These are phyloP conservation scores for Tetrahymena elliotti DNA, from an alignment of 73 alveolate genomes.

Conservation along the genomic window DNA sequence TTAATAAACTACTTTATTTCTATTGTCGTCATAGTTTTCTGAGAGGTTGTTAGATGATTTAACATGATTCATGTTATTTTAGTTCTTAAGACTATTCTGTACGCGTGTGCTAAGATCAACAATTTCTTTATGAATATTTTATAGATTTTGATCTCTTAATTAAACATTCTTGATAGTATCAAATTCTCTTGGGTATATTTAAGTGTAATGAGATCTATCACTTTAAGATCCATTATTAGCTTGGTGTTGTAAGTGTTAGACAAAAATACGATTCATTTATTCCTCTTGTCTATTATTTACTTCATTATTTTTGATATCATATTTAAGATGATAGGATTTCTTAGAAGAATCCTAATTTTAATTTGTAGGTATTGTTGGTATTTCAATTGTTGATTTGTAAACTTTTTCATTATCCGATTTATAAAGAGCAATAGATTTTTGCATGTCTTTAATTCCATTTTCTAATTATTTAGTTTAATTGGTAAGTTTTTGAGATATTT, in stretches of 20 bases:
- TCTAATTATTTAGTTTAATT: background rate
- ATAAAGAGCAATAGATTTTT: background rate
- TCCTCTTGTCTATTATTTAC: background rate
- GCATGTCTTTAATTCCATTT: background rate
- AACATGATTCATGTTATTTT: background rate
- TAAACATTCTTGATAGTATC: background rate
- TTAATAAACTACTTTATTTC: background rate
- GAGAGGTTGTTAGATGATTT: background rate
- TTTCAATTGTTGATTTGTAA: background rate
- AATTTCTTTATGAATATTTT: background rate
- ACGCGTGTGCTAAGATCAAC: background rate
- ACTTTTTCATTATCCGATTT: background rate
- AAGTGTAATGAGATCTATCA: background rate
- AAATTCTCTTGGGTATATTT: background rate
- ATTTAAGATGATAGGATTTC: background rate
- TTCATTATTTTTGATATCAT: background rate
- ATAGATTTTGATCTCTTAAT: background rate
- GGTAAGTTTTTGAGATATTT: background rate
- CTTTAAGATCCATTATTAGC: background rate
- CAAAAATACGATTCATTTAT: background rate
- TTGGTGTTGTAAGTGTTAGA: background rate
- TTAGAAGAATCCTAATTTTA: background rate
- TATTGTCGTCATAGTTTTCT: background rate
- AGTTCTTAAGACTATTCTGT: background rate
- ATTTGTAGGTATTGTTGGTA: background rate